Base-by-base conservation (phyloP, 2,329 filamentous ascomycete species). In the Diaporthe eres region DNA sequence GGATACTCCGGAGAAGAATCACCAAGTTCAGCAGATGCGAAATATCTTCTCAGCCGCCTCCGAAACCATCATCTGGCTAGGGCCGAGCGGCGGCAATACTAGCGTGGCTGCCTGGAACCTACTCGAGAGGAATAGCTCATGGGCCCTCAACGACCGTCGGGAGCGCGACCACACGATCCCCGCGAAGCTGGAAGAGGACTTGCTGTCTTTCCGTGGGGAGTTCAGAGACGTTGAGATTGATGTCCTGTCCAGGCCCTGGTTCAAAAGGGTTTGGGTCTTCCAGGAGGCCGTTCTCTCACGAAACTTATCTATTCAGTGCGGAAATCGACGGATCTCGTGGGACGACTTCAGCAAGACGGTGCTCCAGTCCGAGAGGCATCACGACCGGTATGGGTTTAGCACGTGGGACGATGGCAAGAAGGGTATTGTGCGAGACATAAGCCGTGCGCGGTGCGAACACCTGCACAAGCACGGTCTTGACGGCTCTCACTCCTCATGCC, bases 241-340 rank as follows among this genome's bases (percentile, higher is more conserved):
- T n/a, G 44, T 63, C 3, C 9, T 72, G 3, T 53, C 71, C 15
- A 25, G 71, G 10, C 57, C 57, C 3, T 72, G 71, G 71, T 72
- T 72, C 19, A 12, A 22, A 31, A 63, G 71, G 9, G 10, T 63
- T 4, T 72, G 71, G 57, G 57, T 53, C 7, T 51, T 65, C 19
- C 71, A 72, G 22, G 71, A 72, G n/a, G 42, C 57, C 2, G 71
- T 72, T 10, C n/a, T 65, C 44, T 63, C 71, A 1, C 57, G 44
- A 8, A 28, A 2, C 22, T 10, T 72, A 10, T 65, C 57, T 25
- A 39, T 72, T 4, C 71, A 72, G 57, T 72, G 71, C 44, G 71
- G 71, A 15, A 28, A 2, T 39, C 71, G 71, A n/a, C 57, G 71
- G 25, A 72, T 72, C 44, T 9, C 71, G 15, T 72, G 71, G 71